phyloP scores from a whole-genome alignment of 2,329 filamentous ascomycete genomes.

The Trichothecium roseum region DNA sequence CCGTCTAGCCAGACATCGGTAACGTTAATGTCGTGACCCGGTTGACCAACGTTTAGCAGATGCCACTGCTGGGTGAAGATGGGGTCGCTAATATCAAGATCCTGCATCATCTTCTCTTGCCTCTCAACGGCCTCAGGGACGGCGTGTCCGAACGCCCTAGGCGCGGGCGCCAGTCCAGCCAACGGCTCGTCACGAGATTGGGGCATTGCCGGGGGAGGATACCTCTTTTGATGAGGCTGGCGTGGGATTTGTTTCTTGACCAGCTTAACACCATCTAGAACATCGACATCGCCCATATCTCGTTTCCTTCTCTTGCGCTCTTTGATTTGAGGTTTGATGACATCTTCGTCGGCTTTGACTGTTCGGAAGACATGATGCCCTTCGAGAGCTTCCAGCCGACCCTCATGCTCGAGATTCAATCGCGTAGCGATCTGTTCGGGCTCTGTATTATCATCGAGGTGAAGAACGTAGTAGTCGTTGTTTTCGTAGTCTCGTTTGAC shows the following conservation, averaged over 20 bases:
- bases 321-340: constrained; percentile 44
- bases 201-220: constrained; percentile 28
- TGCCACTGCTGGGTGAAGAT: constrained; percentile 97
- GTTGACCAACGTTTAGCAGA: constrained; percentile 69
- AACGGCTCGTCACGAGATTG: constrained; percentile 5
- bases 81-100: constrained; percentile 73
- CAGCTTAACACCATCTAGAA: constrained; percentile 65
- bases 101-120: constrained; percentile 49
- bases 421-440: constrained; percentile 61
- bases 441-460: constrained; percentile 56
- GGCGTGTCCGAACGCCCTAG: constrained; percentile 3
- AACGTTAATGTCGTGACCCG: constrained; percentile 93
- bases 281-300: constrained; percentile 37
- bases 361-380: constrained; percentile 80
- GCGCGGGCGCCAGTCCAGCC: not conserved
- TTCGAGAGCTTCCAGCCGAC: constrained; percentile 64
- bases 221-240: constrained; percentile 37
- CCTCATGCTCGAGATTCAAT: constrained; percentile 72
- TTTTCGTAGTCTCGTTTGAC: constrained; percentile 59
- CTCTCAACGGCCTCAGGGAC: constrained; percentile 37
- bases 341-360: constrained; percentile 49
- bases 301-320: constrained; percentile 53
- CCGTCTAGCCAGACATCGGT: constrained; percentile 85
- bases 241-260: constrained; percentile 61
- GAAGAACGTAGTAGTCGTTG: constrained; percentile 89